These are phyloP conservation scores for Olyra latifolia DNA, from an alignment of 176 grass and related monocot genomes.

Conservation along the genomic window DNA sequence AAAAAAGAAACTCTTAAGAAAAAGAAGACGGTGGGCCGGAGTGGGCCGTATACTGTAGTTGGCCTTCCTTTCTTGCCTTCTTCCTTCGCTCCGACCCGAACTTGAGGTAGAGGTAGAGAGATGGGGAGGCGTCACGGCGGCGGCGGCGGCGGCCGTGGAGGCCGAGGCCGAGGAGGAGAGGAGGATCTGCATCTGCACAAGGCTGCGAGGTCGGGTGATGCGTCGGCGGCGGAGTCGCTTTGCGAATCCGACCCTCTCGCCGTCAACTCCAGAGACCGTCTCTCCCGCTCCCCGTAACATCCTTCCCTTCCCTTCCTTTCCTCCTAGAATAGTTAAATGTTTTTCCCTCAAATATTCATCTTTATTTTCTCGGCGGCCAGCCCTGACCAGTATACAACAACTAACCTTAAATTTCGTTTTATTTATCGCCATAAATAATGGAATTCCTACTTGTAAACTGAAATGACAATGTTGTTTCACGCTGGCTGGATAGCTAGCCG, in stretches of 20 bases:
- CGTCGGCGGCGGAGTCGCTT: slow-evolving; percentile 28
- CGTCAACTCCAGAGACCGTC: slow-evolving; percentile 51
- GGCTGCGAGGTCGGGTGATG: slow-evolving; percentile 45
- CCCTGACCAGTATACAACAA: not conserved
- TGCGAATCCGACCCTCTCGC: slow-evolving; percentile 47
- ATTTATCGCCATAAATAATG: not conserved
- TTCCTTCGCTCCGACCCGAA: not conserved
- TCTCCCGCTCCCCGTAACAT: slow-evolving; percentile 46
- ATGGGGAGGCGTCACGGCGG: slow-evolving; percentile 40
- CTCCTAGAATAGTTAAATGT: not conserved
- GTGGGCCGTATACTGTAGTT: not conserved
- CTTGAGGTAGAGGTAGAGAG: not conserved
- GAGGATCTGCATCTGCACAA: slow-evolving; percentile 44
- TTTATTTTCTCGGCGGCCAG: not conserved
- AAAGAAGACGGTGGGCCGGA: too few relatives aligned
- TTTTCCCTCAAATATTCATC: not conserved
- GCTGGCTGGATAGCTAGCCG: not conserved
- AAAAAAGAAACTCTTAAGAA: too few relatives aligned
- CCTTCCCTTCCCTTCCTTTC: not conserved
- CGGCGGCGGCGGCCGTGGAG: slow-evolving; percentile 19
- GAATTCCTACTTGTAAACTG: not conserved
- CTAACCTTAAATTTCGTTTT: not conserved
- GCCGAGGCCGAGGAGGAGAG: slow-evolving; percentile 21
- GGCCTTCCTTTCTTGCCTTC: not conserved
- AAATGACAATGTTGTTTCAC: not conserved